These are phyloP conservation scores for Daldinia grandis DNA, from an alignment of 495 filamentous ascomycete genomes.

Conservation along the genomic window DNA sequence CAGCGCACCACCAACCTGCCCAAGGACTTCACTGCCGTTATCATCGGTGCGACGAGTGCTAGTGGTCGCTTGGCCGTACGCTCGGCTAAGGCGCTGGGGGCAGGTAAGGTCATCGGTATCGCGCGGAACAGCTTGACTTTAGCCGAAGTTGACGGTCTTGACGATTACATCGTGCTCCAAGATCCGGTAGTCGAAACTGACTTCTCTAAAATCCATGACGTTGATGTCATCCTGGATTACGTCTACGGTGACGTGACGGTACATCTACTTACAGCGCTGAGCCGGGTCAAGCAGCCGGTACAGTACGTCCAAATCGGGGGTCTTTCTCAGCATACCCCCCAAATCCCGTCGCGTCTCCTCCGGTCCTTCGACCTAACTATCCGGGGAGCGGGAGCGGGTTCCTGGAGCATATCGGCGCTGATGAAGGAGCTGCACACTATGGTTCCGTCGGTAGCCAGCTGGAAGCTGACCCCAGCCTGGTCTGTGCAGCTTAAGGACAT, in stretches of 20 bases:
- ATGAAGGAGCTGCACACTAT: constrained; percentile 30
- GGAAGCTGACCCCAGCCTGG: constrained; percentile 18
- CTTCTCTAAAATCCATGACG: constrained; percentile 37
- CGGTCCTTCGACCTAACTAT: constrained; percentile 43
- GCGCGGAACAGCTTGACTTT: constrained; percentile 48
- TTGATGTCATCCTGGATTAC: constrained; percentile 46
- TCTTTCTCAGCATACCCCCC: constrained; percentile 31
- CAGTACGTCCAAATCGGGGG: constrained; percentile 46
- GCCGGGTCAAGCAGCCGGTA: constrained; percentile 26
- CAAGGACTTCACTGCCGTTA: constrained; percentile 49
- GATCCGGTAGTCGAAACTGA: constrained; percentile 52
- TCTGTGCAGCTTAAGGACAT: constrained; percentile 41
- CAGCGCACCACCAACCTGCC: constrained; percentile 47
- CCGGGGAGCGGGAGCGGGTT: constrained; percentile 39
- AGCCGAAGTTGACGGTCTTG: constrained; percentile 46
- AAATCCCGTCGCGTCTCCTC: constrained; percentile 33
- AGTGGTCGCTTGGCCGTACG: constrained; percentile 52
- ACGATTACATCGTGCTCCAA: constrained; percentile 48
- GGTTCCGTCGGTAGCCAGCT: constrained; percentile 31
- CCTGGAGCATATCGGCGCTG: constrained; percentile 30
- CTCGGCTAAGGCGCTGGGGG: constrained; percentile 51
- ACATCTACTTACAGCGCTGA: constrained; percentile 38
- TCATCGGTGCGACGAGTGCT: constrained; percentile 56
- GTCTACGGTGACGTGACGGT: constrained; percentile 43
- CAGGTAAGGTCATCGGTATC: constrained; percentile 52